These are phyloP conservation scores for Phaeodactylum tricornutum DNA, from an alignment of 108 stramenopile genomes.

Conservation along the genomic window DNA sequence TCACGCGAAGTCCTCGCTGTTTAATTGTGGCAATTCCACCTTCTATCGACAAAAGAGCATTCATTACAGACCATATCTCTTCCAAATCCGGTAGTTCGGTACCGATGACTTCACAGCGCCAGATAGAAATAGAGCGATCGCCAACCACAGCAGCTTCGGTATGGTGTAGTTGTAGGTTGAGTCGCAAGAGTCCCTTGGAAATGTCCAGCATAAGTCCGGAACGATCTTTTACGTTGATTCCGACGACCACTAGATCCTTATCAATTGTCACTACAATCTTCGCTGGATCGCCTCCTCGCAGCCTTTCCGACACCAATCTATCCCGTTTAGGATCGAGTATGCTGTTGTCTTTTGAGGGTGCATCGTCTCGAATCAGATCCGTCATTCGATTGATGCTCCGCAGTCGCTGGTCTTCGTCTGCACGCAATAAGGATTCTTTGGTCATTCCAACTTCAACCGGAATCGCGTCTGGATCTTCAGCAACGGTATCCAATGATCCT, in stretches of 20 bases:
- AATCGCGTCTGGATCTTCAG: constrained; percentile 1
- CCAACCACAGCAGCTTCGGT: constrained; percentile 68
- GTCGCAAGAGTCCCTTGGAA: constrained; percentile 42
- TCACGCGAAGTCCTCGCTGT: constrained; percentile 48
- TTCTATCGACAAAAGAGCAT: constrained; percentile 37
- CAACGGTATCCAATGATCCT: background rate
- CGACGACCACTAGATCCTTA: constrained; percentile 43
- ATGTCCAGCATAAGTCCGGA: constrained; percentile 62
- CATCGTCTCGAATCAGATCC: constrained; percentile 47
- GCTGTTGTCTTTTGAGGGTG: background rate
- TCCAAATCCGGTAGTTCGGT: constrained; percentile 37
- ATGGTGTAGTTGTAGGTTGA: constrained; percentile 52
- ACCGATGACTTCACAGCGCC: constrained; percentile 64
- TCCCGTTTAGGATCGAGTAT: background rate
- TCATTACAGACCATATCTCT: constrained; percentile 29
- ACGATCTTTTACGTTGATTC: constrained; percentile 40
- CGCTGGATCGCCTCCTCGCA: constrained; percentile 9
- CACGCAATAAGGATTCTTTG: constrained; percentile 23
- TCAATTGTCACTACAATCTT: constrained; percentile 52
- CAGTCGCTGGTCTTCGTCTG: constrained; percentile 38
- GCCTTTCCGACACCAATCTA: background rate
- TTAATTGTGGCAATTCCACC: constrained; percentile 39
- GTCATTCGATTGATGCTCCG: constrained; percentile 55
- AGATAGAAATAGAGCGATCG: constrained; percentile 58
- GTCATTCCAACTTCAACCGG: constrained; percentile 26